Evolutionary conservation across 441 rosid genomes (phyloP).

Genomic region (Theobroma grandiflorum): DNA sequence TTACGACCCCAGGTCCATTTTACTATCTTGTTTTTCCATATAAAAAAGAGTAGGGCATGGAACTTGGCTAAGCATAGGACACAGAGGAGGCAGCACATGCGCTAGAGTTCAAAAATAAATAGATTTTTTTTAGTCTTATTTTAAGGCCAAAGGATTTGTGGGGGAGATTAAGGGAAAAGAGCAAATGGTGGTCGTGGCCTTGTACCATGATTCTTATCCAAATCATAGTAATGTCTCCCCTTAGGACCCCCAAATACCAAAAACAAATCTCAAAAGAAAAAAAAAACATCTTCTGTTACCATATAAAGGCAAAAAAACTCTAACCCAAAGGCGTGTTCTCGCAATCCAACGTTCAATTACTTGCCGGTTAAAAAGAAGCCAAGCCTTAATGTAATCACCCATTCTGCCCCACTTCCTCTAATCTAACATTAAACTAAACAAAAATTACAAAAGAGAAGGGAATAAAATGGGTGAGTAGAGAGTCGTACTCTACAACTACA

Average conservation of each 20-base stretch:
- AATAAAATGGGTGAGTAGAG: background rate
- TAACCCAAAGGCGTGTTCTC: conserved; percentile 37
- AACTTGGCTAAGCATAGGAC: background rate
- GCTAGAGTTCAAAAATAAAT: background rate
- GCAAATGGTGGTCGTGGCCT: background rate
- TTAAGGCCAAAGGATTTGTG: background rate
- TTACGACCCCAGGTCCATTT: background rate
- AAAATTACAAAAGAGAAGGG: background rate
- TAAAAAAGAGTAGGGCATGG: background rate
- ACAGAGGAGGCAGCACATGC: conserved; percentile 6
- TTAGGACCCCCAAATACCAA: conserved; percentile 22
- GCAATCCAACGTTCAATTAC: conserved; percentile 43
- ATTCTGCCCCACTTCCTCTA: background rate
- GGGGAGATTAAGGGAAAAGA: conserved; percentile 19
- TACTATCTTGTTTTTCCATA: background rate
- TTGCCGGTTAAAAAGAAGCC: conserved; percentile 54
- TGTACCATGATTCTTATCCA: conserved; percentile 36
- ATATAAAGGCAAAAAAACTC: conserved; percentile 16
- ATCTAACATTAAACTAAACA: background rate
- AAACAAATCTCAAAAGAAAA: conserved; percentile 21
- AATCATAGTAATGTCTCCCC: conserved; percentile 44
- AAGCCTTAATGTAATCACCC: conserved; percentile 26
- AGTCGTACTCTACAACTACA: background rate
- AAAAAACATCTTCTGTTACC: background rate
- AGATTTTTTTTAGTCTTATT: background rate